Conservation (phyloP, 129 eudicot species). For the Erigeron canadensis region DNA sequence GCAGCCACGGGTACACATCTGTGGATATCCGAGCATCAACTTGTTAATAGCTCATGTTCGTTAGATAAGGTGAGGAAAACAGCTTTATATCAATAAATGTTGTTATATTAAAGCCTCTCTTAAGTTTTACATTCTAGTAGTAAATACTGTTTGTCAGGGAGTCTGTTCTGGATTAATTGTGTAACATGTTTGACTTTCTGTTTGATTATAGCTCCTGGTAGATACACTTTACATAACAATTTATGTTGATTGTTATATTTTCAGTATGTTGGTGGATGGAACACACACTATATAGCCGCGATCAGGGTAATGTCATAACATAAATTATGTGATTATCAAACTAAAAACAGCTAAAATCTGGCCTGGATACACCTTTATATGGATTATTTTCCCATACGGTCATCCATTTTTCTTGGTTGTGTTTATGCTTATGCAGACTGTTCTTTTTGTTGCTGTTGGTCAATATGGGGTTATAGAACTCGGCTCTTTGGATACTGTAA, state of each 20-base stretch:
- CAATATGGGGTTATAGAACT: slow-evolving; percentile 88
- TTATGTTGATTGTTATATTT: slow-evolving; percentile 19
- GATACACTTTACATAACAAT: neutral
- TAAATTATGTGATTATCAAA: neutral
- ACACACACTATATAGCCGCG: slow-evolving; percentile 69
- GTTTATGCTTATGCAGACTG: slow-evolving; percentile 57
- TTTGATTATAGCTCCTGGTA: neutral
- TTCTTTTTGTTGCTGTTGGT: slow-evolving; percentile 63
- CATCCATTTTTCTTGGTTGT: slow-evolving; percentile 3
- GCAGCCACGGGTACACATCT: slow-evolving; percentile 76
- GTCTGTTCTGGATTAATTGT: neutral
- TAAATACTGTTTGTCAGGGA: neutral
- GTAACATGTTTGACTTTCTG: neutral
- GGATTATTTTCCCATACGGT: neutral
- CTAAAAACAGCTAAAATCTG: neutral
- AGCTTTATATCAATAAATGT: neutral
- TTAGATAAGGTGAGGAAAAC: slow-evolving; percentile 53
- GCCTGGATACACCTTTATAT: neutral
- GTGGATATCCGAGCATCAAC: slow-evolving; percentile 63
- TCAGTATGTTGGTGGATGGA: slow-evolving; percentile 71
- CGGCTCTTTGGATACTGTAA: slow-evolving; percentile 74
- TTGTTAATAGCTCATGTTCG: slow-evolving; percentile 37
- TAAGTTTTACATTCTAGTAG: neutral
- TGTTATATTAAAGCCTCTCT: neutral
- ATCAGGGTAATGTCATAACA: slow-evolving; percentile 56